These are phyloP conservation scores for Dothideomycetes sp. DNA, from an alignment of 2,329 filamentous ascomycete genomes.

Conservation along the genomic window DNA sequence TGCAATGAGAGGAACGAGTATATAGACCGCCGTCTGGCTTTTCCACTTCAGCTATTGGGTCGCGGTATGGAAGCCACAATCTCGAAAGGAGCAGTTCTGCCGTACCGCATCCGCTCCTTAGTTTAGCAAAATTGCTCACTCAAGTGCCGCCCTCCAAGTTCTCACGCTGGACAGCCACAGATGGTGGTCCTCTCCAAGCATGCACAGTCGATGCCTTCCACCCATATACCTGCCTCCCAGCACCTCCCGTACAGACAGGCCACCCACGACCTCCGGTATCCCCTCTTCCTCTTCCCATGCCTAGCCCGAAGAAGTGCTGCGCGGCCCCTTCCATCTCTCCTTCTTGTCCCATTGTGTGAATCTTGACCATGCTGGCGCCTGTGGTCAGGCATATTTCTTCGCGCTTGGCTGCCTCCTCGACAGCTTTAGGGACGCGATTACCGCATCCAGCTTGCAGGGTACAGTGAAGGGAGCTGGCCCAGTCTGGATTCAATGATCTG, in stretches of 20 bases:
- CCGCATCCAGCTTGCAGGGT: neutral
- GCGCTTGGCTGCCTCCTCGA: neutral
- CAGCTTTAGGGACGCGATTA: neutral
- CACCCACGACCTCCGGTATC: constrained; percentile 1
- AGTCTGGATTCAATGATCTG: neutral
- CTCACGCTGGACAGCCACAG: too few relatives aligned
- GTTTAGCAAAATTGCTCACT: too few relatives aligned
- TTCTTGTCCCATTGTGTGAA: too few relatives aligned
- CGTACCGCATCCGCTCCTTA: too few relatives aligned
- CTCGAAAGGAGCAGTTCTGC: too few relatives aligned
- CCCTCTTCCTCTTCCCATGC: neutral
- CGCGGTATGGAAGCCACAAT: too few relatives aligned
- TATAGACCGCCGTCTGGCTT: too few relatives aligned
- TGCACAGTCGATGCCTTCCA: neutral
- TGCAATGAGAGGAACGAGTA: too few relatives aligned
- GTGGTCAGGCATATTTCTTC: neutral
- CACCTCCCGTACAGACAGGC: constrained; percentile 2
- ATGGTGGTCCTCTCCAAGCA: neutral
- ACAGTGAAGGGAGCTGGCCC: neutral
- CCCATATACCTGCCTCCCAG: neutral
- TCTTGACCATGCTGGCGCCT: neutral
- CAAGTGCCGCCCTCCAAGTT: too few relatives aligned
- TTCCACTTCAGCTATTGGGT: too few relatives aligned
- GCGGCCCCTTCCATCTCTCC: neutral
- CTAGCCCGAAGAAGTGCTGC: neutral